A percentile compares a stretch with the other conserved stretches of the same genome.
These are phyloP conservation scores for Penicillium verrucosum DNA, from an alignment of 2,329 filamentous ascomycete species.

Conservation along the genomic window DNA sequence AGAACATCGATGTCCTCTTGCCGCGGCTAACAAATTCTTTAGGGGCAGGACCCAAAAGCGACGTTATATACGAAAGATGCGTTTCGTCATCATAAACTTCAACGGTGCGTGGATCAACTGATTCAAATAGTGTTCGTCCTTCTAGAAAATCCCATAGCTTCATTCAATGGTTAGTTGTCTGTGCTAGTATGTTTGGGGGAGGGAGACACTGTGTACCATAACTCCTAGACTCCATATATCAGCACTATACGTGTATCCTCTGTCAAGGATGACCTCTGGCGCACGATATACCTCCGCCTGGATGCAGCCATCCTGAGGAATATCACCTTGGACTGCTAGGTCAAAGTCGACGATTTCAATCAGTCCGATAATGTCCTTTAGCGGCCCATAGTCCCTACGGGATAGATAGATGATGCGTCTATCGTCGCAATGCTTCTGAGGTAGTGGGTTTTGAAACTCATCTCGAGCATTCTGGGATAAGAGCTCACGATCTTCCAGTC, in stretches of 20 bases:
- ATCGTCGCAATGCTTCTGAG: constrained; percentile 28
- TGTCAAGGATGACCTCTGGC: constrained; percentile 36
- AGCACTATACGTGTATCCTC: constrained; percentile 35
- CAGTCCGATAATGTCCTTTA: constrained; percentile 20
- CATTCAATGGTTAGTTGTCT: constrained; percentile 4
- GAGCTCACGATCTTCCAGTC: constrained; percentile 25
- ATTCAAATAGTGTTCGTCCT: constrained; percentile 27
- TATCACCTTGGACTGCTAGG: constrained; percentile 30
- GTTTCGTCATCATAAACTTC: constrained; percentile 26
- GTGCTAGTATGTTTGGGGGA: background rate
- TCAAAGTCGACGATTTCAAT: constrained; percentile 37
- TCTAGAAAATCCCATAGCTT: constrained; percentile 34
- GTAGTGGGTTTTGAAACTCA: constrained; percentile 29
- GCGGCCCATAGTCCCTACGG: constrained; percentile 30
- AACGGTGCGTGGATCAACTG: constrained; percentile 19
- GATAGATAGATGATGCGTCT: constrained; percentile 35
- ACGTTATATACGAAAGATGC: constrained; percentile 35
- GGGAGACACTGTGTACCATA: constrained; percentile 23
- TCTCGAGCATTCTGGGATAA: constrained; percentile 24
- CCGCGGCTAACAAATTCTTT: constrained; percentile 28
- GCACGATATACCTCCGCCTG: constrained; percentile 41
- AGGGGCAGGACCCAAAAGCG: constrained; percentile 29
- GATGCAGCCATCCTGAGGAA: constrained; percentile 43
- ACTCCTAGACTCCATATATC: constrained; percentile 40
- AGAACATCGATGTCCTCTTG: constrained; percentile 18